phyloP scores from a whole-genome alignment of 805 yeast genomes.

The Candida berthetii region DNA sequence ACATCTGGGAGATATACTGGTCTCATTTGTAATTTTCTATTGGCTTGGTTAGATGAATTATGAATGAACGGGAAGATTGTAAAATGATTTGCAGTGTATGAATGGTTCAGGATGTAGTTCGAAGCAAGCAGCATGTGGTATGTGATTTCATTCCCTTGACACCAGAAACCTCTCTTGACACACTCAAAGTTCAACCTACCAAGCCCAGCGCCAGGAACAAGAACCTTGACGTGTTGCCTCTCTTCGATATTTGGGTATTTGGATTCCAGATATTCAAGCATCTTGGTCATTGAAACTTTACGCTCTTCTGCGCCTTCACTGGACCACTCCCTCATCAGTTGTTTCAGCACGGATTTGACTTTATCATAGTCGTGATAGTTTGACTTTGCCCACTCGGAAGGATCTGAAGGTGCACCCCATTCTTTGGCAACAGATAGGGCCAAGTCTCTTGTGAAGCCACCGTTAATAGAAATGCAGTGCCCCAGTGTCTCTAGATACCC shows the following conservation, averaged over 20 bases:
- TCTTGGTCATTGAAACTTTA: slow-evolving; percentile 26
- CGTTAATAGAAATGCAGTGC: slow-evolving; percentile 39
- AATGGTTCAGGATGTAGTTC: slow-evolving; percentile 44
- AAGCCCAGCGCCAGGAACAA: slow-evolving; percentile 62
- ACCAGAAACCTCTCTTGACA: slow-evolving; percentile 46
- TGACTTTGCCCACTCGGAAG: slow-evolving; percentile 35
- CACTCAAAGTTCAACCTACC: slow-evolving; percentile 55
- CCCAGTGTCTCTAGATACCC: slow-evolving; percentile 32
- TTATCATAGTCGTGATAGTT: slow-evolving; percentile 43
- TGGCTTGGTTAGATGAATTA: slow-evolving; percentile 37
- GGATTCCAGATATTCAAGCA: slow-evolving; percentile 24
- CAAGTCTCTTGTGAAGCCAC: slow-evolving; percentile 33
- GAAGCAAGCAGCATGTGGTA: slow-evolving; percentile 59
- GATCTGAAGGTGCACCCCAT: slow-evolving; percentile 42
- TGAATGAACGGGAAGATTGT: slow-evolving; percentile 51
- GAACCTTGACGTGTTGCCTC: slow-evolving; percentile 34
- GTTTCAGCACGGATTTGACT: slow-evolving; percentile 49
- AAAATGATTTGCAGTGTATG: slow-evolving; percentile 31
- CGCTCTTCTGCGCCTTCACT: slow-evolving; percentile 45
- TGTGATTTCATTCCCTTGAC: slow-evolving; percentile 65
- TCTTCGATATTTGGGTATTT: slow-evolving; percentile 29
- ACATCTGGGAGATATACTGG: slow-evolving; percentile 49
- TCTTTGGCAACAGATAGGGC: slow-evolving; percentile 36
- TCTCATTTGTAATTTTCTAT: slow-evolving; percentile 41
- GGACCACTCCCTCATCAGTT: slow-evolving; percentile 59